These are phyloP conservation scores for Chlamydomonas sp. DNA, from an alignment of 139 green algal species.

Conservation along the genomic window DNA sequence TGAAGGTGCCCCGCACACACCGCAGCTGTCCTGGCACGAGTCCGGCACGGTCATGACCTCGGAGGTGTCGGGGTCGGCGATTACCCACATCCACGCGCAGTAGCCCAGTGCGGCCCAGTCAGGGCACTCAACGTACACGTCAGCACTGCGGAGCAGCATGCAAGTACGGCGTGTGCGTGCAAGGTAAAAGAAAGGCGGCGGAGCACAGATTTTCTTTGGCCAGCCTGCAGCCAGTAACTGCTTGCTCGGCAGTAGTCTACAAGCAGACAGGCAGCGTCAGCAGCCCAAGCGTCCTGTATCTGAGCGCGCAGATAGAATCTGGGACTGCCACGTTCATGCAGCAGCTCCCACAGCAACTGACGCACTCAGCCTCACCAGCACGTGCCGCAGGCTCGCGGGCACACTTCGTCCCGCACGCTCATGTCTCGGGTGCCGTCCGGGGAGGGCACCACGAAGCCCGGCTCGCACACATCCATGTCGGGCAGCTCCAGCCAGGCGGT, in stretches of 20 bases:
- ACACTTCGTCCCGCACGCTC: not conserved
- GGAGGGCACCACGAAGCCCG: not conserved
- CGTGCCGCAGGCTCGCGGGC: not conserved
- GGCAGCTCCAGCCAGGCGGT: not conserved
- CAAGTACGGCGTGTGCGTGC: too few relatives aligned
- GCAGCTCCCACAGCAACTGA: too few relatives aligned
- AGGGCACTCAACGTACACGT: not conserved
- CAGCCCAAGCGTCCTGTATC: too few relatives aligned
- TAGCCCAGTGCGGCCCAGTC: not conserved
- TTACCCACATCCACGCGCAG: not conserved
- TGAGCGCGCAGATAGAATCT: too few relatives aligned
- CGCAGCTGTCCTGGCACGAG: not conserved
- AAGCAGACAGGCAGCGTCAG: too few relatives aligned
- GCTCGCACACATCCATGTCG: not conserved
- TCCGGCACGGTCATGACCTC: not conserved
- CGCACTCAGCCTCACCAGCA: not conserved
- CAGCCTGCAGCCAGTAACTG: not conserved
- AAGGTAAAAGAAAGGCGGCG: too few relatives aligned
- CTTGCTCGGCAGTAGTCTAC: too few relatives aligned
- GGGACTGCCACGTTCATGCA: too few relatives aligned
- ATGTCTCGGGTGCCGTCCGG: not conserved
- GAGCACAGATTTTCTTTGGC: too few relatives aligned
- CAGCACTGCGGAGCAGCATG: not conserved
- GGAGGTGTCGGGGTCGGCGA: not conserved
- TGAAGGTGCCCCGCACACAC: not conserved